Evolutionary conservation across 805 yeast genomes (phyloP).

Genomic region (Candida yuanshanica): DNA sequence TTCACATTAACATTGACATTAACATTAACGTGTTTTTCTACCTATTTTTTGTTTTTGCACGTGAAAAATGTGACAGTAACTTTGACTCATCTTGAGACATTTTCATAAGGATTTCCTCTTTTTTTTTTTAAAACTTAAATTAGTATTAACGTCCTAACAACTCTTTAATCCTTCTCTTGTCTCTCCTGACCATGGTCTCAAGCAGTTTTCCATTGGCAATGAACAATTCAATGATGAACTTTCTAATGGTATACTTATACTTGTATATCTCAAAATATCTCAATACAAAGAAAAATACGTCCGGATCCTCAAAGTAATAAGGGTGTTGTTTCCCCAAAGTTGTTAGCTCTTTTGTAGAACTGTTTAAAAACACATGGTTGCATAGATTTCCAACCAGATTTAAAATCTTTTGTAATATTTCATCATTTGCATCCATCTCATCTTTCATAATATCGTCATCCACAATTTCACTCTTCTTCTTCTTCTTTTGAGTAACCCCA

Average conservation of each 20-base stretch:
- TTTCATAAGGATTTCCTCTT: no score
- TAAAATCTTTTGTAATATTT: conserved; percentile 25
- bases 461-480: conserved; percentile 4
- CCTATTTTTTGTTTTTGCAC: no score
- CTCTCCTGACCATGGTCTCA: conserved; percentile 45
- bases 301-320: conserved; percentile 48
- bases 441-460: conserved; percentile 7
- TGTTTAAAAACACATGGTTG: conserved; percentile 46
- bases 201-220: conserved; percentile 42
- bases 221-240: conserved; percentile 61
- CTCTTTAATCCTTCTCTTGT: conserved; percentile 28
- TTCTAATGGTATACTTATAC: conserved; percentile 57
- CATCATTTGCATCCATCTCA: conserved; percentile 20
- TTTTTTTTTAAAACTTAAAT: no score
- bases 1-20: no score
- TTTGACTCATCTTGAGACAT: no score
- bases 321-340: conserved; percentile 46
- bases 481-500: conserved; percentile 2
- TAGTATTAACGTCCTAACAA: conserved; percentile 7
- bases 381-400: conserved; percentile 47
- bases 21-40: no score
- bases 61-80: no score
- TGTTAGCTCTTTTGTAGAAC: conserved; percentile 53
- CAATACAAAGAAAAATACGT: conserved; percentile 47
- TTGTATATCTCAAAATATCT: conserved; percentile 49